Evolutionary conservation across 2,329 filamentous ascomycete species (phyloP), one percentile per base, ranked within the genome.

Genomic region (Bretziella fagacearum): DNA sequence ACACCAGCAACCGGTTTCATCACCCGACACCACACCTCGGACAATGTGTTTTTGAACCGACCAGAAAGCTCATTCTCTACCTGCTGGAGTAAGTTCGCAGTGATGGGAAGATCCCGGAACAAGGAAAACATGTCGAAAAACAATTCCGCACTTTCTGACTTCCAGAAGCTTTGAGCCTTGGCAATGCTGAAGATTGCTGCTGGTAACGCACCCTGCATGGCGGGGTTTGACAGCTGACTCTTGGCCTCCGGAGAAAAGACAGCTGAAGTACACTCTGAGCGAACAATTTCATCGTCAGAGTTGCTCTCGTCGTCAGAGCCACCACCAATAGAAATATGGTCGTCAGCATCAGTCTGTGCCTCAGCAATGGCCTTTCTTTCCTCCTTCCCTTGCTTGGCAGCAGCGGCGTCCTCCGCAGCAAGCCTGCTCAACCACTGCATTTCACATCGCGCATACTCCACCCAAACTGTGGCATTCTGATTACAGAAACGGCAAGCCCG

Each of bases 371-470:
- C 56, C 52, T 63, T 60, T 57, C 73, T 73, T 59, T 80, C 71
- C 27, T 48, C 48, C 57, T 81, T 70, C 42, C 75, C 71, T 29
- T 73, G 68, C 61, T 79, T 77, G 59, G 85, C 75, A 51, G 75
- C 76, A 50, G 83, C 77, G 11, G 25, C 22, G 25, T 15, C n/a
- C 40, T 18, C 25, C 11, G 10, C 8, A 4, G 18, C 10, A 57
- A 96, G 77, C 64, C 83, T 86, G 44, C 74, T 77, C 48, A 96
- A 69, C 69, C 93, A 96, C 52, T 91, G 80, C 77, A 94, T 85
- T 68, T 98, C 91, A 57, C 89, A 71, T 58, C 83, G 80, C 6
- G 83, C 81, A 59, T 95, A 96, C 63, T 94, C 84, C 27, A 93
- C 59, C 86, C 89, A 98, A 44, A 98, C 62, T 15, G 69, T 67